A percentile compares a stretch with the other conserved stretches of the same genome.
Evolutionary conservation across 371 early-diverging fungal species (phyloP).

Genomic region (Furculomyces boomerangus): DNA sequence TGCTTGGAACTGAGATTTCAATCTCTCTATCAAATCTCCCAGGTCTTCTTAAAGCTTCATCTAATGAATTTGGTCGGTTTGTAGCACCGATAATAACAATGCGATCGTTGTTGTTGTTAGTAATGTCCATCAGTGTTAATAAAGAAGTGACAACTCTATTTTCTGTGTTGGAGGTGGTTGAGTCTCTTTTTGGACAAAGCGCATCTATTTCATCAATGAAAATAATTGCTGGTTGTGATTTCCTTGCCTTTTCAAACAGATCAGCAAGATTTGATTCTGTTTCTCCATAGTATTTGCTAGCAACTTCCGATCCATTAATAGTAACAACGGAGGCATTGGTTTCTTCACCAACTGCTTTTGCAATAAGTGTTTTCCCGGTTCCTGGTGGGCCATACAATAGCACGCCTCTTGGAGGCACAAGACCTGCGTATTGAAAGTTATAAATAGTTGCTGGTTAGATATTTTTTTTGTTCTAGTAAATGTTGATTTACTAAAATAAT

Average conservation of each 20-base stretch:
- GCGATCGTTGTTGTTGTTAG: slow-evolving; percentile 15
- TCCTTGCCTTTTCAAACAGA: slow-evolving; percentile 66
- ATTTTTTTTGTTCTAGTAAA: neutral
- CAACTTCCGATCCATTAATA: slow-evolving; percentile 91
- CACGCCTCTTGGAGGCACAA: slow-evolving; percentile 78
- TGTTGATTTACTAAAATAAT: neutral
- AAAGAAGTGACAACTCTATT: slow-evolving; percentile 93
- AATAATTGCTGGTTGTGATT: slow-evolving; percentile 76
- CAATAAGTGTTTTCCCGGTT: slow-evolving; percentile 93
- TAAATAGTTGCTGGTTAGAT: too few species aligned
- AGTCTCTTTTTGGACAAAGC: slow-evolving; percentile 79
- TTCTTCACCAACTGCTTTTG: slow-evolving; percentile 72
- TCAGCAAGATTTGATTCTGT: slow-evolving; percentile 73
- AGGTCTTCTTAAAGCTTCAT: slow-evolving; percentile 91
- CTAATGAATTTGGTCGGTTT: slow-evolving; percentile 85
- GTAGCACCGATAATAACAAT: slow-evolving; percentile 94
- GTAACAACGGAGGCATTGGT: slow-evolving; percentile 62
- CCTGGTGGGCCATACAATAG: slow-evolving; percentile 96
- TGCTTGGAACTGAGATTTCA: slow-evolving; percentile 82
- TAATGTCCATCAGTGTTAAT: slow-evolving; percentile 93
- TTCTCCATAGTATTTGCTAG: slow-evolving; percentile 92
- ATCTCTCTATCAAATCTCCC: slow-evolving; percentile 95
- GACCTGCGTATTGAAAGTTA: slow-evolving; percentile 49
- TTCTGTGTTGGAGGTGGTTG: slow-evolving; percentile 42
- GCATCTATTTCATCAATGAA: slow-evolving; percentile 99